Percentiles rank a stretch among this genome's conserved stretches.
phyloP scores from a whole-genome alignment of 202 grass and related monocot genomes.

The Zizania palustris region DNA sequence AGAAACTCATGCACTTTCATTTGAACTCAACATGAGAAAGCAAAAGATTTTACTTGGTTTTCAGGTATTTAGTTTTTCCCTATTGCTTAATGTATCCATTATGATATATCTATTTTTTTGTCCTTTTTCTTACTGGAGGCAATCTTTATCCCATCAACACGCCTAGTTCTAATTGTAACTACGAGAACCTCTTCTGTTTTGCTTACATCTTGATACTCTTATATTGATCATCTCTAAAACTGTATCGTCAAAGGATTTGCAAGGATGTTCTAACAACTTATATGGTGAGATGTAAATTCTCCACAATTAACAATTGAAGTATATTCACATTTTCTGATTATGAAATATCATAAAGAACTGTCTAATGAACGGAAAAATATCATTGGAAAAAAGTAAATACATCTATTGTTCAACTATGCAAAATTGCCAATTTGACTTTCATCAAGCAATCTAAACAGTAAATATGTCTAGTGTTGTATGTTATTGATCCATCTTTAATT shows the following conservation, averaged over 20 bases:
- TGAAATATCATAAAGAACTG: not conserved
- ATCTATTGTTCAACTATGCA: not conserved
- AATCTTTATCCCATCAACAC: not conserved
- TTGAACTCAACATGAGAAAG: slow-evolving; percentile 98
- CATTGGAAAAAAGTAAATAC: not conserved
- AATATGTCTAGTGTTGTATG: too few species aligned
- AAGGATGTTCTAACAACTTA: not conserved
- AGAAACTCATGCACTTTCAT: slow-evolving; percentile 93
- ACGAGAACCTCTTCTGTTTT: not conserved
- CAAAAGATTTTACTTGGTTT: slow-evolving; percentile 96
- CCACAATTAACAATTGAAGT: slow-evolving; percentile 12
- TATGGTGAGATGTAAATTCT: slow-evolving; percentile 17
- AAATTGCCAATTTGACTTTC: not conserved
- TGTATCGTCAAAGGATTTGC: slow-evolving; percentile 1
- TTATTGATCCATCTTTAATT: not conserved
- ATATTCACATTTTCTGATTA: slow-evolving; percentile 4
- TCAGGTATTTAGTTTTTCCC: slow-evolving; percentile 67
- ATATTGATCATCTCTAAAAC: not conserved
- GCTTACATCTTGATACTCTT: slow-evolving; percentile 21
- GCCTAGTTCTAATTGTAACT: not conserved
- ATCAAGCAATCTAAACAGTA: slow-evolving; percentile 10
- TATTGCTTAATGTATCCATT: not conserved
- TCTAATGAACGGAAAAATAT: not conserved
- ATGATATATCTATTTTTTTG: slow-evolving; percentile 10
- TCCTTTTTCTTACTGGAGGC: not conserved